Evolutionary conservation across 1,139 yeast genomes (phyloP), one percentile per base, ranked within the genome.

Genomic region (Protomyces arabidopsidicola): DNA sequence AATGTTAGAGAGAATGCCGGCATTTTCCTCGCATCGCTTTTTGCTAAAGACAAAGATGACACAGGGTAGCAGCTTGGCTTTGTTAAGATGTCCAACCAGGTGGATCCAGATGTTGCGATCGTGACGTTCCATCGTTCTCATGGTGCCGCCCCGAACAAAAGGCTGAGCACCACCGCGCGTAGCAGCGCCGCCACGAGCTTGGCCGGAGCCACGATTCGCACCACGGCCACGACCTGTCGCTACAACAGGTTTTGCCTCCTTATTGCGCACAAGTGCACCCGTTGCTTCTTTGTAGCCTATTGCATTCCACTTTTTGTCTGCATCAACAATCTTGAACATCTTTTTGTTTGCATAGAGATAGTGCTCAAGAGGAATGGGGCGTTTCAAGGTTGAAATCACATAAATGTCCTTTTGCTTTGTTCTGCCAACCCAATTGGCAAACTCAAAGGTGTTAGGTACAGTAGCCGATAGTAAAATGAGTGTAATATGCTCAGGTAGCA

Each of bases 341-440:
- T 82, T 77, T 66, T 81, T 78, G 68, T 85, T 86, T 0, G 96
- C 93, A 87, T 96, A 90, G 12, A 90, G 77, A 69, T 81, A 86
- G 50, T 91, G 89, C 72, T 90, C 97, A 66, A 93, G 77, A 0
- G 98, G 98, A 35, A 93, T 96, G 0, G 98, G 98, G 73, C 98
- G 84, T 73, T 93, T 89, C 10, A 96, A 91, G 0, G 98, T 93
- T 0, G 97, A 89, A 45, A 93, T 93, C 53, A 93, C 98, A 71
- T 91, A 93, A 2, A 93, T 93, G 71, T 93, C 96, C 73, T 91
- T 91, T 70, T 89, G 95, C 73, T 93, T 93, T 0, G 98, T 93
- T 75, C 98, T 82, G 24, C 98, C 97, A 18, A 93, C 91, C 99
- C 99, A 93, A 72, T 88, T 90, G 16, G 98, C 99, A 79, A 93